These are phyloP conservation scores for Litsea cubeba DNA, from an alignment of 164 flowering plant genomes.

Conservation along the genomic window DNA sequence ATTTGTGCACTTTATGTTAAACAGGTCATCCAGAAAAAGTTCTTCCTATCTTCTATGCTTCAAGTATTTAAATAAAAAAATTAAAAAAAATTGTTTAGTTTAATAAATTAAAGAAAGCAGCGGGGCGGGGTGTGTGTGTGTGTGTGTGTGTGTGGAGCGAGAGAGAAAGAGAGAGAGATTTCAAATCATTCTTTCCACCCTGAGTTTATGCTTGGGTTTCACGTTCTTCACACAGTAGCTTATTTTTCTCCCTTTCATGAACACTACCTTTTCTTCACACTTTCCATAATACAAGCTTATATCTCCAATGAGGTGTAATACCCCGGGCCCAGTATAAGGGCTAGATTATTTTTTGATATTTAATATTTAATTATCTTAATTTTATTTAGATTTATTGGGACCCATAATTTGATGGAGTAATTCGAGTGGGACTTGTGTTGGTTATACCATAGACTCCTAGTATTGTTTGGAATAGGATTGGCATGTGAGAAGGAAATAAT, in stretches of 20 bases:
- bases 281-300: neutral
- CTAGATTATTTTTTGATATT: too few relatives aligned
- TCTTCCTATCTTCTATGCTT: neutral
- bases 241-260: neutral
- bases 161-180: neutral
- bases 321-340: too few relatives aligned
- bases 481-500: too few relatives aligned
- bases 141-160: accelerated
- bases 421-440: too few relatives aligned
- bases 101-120: too few relatives aligned
- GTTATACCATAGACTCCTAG: too few relatives aligned
- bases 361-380: too few relatives aligned
- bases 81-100: neutral
- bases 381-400: too few relatives aligned
- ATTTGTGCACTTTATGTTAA: too few relatives aligned
- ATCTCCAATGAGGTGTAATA: neutral
- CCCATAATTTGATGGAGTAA: too few relatives aligned
- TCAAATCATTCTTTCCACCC: neutral
- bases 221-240: neutral
- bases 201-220: neutral
- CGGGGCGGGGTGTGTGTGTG: too few relatives aligned
- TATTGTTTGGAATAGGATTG: too few relatives aligned
- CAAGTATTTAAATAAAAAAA: neutral
- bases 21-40: neutral
- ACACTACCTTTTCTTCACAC: neutral